Base-by-base conservation (phyloP, 2,329 filamentous ascomycete genomes). In the Phyllosticta citrichinensis region DNA sequence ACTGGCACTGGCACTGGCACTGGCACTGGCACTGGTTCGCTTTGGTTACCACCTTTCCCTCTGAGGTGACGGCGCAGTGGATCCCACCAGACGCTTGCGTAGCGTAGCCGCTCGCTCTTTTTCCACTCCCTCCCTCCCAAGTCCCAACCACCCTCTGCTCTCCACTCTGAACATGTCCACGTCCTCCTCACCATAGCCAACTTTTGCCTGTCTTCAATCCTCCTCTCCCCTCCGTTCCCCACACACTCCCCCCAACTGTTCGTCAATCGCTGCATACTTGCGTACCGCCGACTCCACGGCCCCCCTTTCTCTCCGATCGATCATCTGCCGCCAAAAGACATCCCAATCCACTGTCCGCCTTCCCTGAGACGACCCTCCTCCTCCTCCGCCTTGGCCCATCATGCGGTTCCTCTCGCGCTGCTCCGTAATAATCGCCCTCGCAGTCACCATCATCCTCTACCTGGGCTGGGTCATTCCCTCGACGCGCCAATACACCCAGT, bases 361-460 rank as follows among this genome's bases (percentile, higher is more conserved):
- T 27, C 47, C 27, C 22, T 35, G 50, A 35, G n/a, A 55, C 33
- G 11, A 22, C 52, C 35, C n/a, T 22, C 17, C 2, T 11, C 25
- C 56, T 14, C 50, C 14, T 51, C 33, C 52, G 22, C 47, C 58
- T n/a, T 22, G 10, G 27, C 47, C 52, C 60, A 65, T 35, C 35
- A 74, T 74, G 71, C 65, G 70, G 61, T 69, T 71, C 60, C 58
- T 71, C 33, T 69, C 68, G 17, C 66, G 70, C 63, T 64, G 73
- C 59, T 68, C 70, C 62, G 61, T 65, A 20, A 69, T 68, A 60
- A 66, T 67, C 9, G 67, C 65, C 8, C 65, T 67, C 27, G 61
- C 63, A 20, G 65, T 70, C 50, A 52, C 71, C 5, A 62, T 67
- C 59, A 63, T 74, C 47, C 58, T 74, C 51, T 74, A 70, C 62